These are phyloP conservation scores for Claviceps africana DNA, from an alignment of 2,329 filamentous ascomycete species.

Conservation along the genomic window DNA sequence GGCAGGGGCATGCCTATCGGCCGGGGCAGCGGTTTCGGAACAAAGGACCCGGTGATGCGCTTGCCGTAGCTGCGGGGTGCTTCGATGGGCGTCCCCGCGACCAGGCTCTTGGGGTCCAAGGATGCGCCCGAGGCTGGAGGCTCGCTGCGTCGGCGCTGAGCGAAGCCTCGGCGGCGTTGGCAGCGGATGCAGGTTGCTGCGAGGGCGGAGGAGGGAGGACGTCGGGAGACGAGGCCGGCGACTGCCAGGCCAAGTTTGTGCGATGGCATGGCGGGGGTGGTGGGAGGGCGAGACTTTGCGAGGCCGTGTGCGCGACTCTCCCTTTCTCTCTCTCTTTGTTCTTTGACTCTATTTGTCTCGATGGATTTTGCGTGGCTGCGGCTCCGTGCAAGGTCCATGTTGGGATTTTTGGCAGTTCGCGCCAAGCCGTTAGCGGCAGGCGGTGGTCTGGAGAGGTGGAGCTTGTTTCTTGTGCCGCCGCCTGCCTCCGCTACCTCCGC, in stretches of 20 bases:
- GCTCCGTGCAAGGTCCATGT: background rate
- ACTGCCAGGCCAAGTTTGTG: slow-evolving; percentile 19
- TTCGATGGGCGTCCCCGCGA: slow-evolving; percentile 35
- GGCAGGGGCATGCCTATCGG: slow-evolving; percentile 72
- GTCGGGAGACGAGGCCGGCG: slow-evolving; percentile 10
- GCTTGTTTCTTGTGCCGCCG: background rate
- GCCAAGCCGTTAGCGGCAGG: background rate
- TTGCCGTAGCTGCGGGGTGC: slow-evolving; percentile 48
- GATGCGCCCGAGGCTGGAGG: slow-evolving; percentile 23
- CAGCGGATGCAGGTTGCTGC: slow-evolving; percentile 31
- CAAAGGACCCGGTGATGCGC: slow-evolving; percentile 36
- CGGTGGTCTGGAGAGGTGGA: background rate
- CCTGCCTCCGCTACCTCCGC: no score
- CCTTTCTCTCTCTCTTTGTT: background rate
- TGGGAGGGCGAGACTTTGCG: background rate
- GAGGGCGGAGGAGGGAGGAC: slow-evolving; percentile 13
- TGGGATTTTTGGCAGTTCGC: background rate
- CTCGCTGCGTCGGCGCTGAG: slow-evolving; percentile 16
- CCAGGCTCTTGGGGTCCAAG: slow-evolving; percentile 23
- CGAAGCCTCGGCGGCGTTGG: slow-evolving; percentile 36
- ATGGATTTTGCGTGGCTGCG: background rate
- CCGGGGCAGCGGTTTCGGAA: slow-evolving; percentile 45
- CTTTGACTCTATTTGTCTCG: no score
- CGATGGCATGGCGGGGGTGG: slow-evolving; percentile 15
- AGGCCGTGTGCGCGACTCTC: background rate